Evolutionary conservation across 2,329 filamentous ascomycete species (phyloP).

Genomic region (Lecanosticta acicola): DNA sequence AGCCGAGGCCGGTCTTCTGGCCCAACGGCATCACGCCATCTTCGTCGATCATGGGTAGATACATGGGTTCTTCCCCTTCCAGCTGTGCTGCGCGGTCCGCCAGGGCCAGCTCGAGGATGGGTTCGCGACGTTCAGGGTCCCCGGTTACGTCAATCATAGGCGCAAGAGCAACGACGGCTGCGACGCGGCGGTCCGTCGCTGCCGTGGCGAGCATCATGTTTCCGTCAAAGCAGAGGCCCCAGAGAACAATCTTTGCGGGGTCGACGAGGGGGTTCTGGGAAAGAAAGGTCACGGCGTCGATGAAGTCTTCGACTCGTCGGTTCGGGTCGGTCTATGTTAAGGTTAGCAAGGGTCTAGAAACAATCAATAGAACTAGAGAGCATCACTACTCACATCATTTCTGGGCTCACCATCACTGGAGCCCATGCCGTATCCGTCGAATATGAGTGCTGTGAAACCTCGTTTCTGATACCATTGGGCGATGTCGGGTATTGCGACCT

Average conservation of each 20-base stretch:
- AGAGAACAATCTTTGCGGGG: slow-evolving; percentile 1
- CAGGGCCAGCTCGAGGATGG: slow-evolving; percentile 2
- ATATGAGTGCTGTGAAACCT: slow-evolving; percentile 1
- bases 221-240: slow-evolving; percentile 3
- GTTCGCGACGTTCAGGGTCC: slow-evolving; percentile 1
- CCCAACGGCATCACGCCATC: slow-evolving; percentile 1
- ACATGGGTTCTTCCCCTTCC: neutral
- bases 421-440: neutral
- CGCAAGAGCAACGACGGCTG: slow-evolving; percentile 1
- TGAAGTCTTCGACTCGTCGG: slow-evolving; percentile 1
- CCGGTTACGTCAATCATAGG: slow-evolving; percentile 1
- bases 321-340: neutral
- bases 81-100: slow-evolving; percentile 1
- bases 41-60: slow-evolving; percentile 1
- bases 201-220: slow-evolving; percentile 1
- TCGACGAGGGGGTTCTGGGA: neutral
- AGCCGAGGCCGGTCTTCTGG: neutral
- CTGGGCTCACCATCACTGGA: slow-evolving; percentile 1
- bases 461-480: slow-evolving; percentile 1
- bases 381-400: neutral
- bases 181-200: neutral
- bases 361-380: neutral
- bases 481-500: neutral
- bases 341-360: neutral
- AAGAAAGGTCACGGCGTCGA: slow-evolving; percentile 1